Conservation (phyloP, 805 yeast genomes). For the Blastobotrys muscicola region DNA sequence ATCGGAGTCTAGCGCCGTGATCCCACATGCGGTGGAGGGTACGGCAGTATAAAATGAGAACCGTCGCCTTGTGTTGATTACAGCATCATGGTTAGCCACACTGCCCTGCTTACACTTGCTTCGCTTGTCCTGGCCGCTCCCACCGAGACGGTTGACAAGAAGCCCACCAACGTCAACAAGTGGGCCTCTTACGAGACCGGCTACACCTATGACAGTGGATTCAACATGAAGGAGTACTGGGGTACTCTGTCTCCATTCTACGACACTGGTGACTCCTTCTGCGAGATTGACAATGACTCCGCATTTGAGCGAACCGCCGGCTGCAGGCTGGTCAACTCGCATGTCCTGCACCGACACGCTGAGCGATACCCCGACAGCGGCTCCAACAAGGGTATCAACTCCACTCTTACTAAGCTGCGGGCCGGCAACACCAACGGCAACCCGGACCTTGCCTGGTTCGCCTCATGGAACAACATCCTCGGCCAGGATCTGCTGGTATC, state of each 20-base stretch:
- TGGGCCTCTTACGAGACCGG: too few species aligned
- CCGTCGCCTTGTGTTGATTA: too few species aligned
- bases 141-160: too few species aligned
- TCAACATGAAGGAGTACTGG: constrained; percentile 33
- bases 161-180: too few species aligned
- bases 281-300: not conserved
- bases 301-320: not conserved
- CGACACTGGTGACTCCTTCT: constrained; percentile 27
- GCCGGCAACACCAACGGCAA: constrained; percentile 18
- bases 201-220: constrained; percentile 15
- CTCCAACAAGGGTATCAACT: constrained; percentile 30
- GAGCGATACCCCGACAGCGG: constrained; percentile 57
- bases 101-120: too few species aligned
- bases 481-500: constrained; percentile 28
- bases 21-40: too few species aligned
- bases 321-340: constrained; percentile 59
- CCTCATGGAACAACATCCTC: constrained; percentile 25
- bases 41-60: too few species aligned
- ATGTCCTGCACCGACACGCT: constrained; percentile 66
- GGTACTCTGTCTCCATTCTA: constrained; percentile 33
- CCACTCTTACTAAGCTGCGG: constrained; percentile 25
- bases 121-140: too few species aligned
- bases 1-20: too few species aligned
- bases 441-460: constrained; percentile 25
- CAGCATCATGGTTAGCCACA: too few species aligned